A percentile compares a stretch with the other conserved stretches of the same genome.
Evolutionary conservation across 331 rosid species (phyloP).

Genomic region (Cydonia oblonga): DNA sequence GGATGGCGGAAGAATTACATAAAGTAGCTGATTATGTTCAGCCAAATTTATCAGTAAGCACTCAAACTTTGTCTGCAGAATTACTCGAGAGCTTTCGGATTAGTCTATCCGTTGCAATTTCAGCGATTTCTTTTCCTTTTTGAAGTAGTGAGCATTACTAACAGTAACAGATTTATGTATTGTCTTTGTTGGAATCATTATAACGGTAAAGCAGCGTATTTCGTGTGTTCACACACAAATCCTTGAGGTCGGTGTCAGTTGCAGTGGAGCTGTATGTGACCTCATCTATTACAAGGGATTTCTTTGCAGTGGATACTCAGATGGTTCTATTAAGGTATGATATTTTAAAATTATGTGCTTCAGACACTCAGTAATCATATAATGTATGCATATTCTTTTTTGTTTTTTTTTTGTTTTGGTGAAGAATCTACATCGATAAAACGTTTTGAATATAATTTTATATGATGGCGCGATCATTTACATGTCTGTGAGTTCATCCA

Average conservation of each 20-base stretch:
- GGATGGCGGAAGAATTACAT: conserved; percentile 85
- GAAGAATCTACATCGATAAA: neutral
- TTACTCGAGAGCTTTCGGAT: neutral
- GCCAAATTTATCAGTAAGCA: conserved; percentile 62
- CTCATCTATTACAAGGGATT: conserved; percentile 77
- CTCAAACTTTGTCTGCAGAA: conserved; percentile 8
- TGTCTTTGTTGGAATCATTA: conserved; percentile 18
- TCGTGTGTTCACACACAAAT: conserved; percentile 81
- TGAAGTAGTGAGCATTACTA: neutral
- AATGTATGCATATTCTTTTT: neutral
- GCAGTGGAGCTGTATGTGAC: conserved; percentile 48
- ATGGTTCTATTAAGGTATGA: conserved; percentile 69
- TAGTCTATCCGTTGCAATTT: neutral
- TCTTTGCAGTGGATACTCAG: conserved; percentile 61
- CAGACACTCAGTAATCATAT: neutral
- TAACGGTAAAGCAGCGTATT: conserved; percentile 63
- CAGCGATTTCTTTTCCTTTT: too few relatives aligned
- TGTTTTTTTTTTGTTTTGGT: too few relatives aligned
- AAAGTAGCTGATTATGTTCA: conserved; percentile 54
- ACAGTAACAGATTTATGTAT: neutral
- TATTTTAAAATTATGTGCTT: neutral
- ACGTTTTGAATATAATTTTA: neutral
- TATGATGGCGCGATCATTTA: too few relatives aligned
- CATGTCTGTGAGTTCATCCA: conserved; percentile 3
- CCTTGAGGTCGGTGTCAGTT: conserved; percentile 52